phyloP scores from a whole-genome alignment of 225 moss, liverwort and hornwort species.

The Marchantia polymorpha region DNA sequence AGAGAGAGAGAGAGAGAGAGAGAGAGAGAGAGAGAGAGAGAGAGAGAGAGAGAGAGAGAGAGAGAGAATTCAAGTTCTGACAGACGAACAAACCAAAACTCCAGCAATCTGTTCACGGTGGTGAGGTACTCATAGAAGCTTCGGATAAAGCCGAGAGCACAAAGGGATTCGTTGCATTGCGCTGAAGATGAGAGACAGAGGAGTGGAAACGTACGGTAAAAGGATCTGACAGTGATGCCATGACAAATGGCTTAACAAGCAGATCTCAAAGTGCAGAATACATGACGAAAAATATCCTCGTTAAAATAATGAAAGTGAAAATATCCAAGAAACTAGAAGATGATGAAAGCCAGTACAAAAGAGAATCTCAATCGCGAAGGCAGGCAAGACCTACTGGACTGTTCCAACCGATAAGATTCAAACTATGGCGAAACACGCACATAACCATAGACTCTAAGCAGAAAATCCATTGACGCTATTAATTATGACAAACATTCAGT shows the following conservation, averaged over 20 bases:
- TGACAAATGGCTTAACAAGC: neutral
- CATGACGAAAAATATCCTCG: neutral
- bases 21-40: too few relatives aligned
- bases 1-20: too few relatives aligned
- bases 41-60: too few relatives aligned
- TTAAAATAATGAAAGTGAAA: too few relatives aligned
- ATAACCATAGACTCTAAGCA: too few relatives aligned
- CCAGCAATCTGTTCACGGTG: neutral
- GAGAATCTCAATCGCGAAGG: too few relatives aligned
- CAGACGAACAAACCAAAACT: neutral
- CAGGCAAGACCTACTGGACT: too few relatives aligned
- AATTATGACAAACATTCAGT: too few relatives aligned
- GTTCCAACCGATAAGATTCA: too few relatives aligned
- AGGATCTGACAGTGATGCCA: slow-evolving; percentile 8
- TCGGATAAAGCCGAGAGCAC: neutral
- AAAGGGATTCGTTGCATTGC: neutral
- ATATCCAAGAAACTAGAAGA: neutral
- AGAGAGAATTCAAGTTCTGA: neutral
- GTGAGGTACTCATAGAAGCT: neutral
- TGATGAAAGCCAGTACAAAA: too few relatives aligned
- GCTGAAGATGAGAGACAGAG: slow-evolving; percentile 5
- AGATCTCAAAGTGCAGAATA: slow-evolving; percentile 6
- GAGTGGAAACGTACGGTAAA: neutral
- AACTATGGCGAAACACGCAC: too few relatives aligned
- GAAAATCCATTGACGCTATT: too few relatives aligned